Evolutionary conservation across 192 early-diverging fungal species (phyloP).

Genomic region (Linnemannia exigua): DNA sequence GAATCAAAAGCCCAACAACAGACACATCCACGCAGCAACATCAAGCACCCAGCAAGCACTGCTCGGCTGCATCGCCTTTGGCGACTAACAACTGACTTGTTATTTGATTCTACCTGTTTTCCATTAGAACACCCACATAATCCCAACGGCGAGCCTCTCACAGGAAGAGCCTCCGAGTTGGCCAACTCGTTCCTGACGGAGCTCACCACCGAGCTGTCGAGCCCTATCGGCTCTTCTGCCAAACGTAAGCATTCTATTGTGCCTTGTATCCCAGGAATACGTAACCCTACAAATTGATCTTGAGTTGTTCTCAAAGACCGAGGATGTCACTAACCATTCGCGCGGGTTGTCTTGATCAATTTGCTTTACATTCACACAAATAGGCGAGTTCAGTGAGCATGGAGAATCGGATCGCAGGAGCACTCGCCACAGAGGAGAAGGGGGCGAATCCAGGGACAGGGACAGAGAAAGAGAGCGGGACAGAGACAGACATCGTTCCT

Average conservation of each 20-base stretch:
- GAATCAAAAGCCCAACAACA: not conserved
- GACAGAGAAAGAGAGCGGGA: constrained; percentile 69
- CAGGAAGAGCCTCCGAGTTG: constrained; percentile 49
- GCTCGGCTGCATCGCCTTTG: not conserved
- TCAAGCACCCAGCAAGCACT: not conserved
- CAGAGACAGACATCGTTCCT: constrained; percentile 53
- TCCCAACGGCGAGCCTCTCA: constrained; percentile 37
- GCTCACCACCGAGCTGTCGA: constrained; percentile 31
- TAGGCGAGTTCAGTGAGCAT: constrained; percentile 40
- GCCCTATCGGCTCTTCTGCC: constrained; percentile 2
- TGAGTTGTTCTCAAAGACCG: not conserved
- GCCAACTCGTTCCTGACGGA: constrained; percentile 54
- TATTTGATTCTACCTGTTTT: not conserved
- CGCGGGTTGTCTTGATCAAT: not conserved
- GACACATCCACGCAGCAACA: not conserved
- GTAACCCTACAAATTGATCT: not conserved
- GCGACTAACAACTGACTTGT: not conserved
- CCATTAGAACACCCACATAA: constrained; percentile 43
- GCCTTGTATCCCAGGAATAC: not conserved
- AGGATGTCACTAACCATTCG: not conserved
- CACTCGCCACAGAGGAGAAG: constrained; percentile 51
- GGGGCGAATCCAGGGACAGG: constrained; percentile 56
- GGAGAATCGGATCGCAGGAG: constrained; percentile 52
- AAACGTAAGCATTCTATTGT: constrained; percentile 31
- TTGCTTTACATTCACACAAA: not conserved